phyloP scores from a whole-genome alignment of 2,329 filamentous ascomycete species.

The Remersonia thermophila region DNA sequence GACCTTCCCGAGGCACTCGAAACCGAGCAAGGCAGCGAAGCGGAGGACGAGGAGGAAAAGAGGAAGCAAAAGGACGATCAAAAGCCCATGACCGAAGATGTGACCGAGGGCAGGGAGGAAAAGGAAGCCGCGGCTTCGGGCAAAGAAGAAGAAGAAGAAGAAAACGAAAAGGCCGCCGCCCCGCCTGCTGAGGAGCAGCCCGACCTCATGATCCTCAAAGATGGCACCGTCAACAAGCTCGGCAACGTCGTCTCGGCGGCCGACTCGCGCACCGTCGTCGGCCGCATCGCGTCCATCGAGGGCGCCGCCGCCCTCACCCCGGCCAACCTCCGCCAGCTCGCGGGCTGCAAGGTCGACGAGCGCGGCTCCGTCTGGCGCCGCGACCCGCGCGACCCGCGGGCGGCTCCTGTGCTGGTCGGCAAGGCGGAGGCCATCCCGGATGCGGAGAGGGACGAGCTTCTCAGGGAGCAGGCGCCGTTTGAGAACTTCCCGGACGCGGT shows the following conservation, averaged over 20 bases:
- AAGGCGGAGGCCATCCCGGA: slow-evolving; percentile 52
- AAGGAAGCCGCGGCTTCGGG: no score
- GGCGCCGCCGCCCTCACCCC: no score
- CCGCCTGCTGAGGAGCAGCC: no score
- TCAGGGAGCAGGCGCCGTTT: slow-evolving; percentile 38
- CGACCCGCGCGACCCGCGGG: no score
- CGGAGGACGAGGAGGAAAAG: no score
- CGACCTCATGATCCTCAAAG: slow-evolving; percentile 39
- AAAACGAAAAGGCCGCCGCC: slow-evolving; percentile 14
- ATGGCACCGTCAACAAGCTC: slow-evolving; percentile 45
- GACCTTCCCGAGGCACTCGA: no score
- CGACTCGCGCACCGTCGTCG: slow-evolving; percentile 42
- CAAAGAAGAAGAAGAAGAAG: slow-evolving; percentile 1
- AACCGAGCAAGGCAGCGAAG: no score
- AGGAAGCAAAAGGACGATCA: no score
- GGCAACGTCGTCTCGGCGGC: slow-evolving; percentile 46
- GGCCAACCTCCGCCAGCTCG: slow-evolving; percentile 46
- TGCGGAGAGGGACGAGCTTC: slow-evolving; percentile 35
- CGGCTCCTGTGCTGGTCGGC: no score
- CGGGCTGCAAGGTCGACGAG: slow-evolving; percentile 52
- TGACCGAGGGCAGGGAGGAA: slow-evolving; percentile 3
- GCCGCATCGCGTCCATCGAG: slow-evolving; percentile 49
- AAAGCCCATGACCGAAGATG: no score
- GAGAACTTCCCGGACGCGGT: slow-evolving; percentile 44
- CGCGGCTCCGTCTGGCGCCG: no score